Base-by-base conservation (phyloP, 2,329 filamentous ascomycete genomes). In the Alternaria burnsii region DNA sequence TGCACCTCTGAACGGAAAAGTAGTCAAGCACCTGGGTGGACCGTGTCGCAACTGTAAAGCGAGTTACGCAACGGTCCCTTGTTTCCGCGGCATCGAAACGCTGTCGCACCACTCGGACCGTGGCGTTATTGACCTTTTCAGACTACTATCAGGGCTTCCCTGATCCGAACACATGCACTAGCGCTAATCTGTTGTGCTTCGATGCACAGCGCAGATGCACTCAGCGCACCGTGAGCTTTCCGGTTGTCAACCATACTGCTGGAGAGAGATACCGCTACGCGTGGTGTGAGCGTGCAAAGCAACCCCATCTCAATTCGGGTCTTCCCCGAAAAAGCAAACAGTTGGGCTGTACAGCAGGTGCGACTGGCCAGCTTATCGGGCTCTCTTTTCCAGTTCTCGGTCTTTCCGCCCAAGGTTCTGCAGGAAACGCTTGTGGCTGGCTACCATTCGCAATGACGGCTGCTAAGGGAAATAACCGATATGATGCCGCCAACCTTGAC, bases 101-200 rank as follows among this genome's bases (percentile, higher is more conserved):
- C 52, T 58, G 70, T 74, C 62, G 64, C 66, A 74, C 71, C 52
- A 65, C 58, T 60, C 63, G 58, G 61, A 51, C 44, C 61, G 68
- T 74, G 72, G 74, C 70, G 73, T 71, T 73, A 73, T 74, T 72
- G 65, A 64, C 55, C 61, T 66, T 60, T 63, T 55, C 48, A 62
- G 50, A 56, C 57, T 62, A 47, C 44, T 51, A 52, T 42, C 41
- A 62, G 61, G 65, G 54, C 58, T 55, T 52, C 65, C 62, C 60
- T 59, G 53, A 56, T 38, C 56, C 51, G 62, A 65, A 52, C 54
- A 55, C 56, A 52, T 40, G 56, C 50, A 20, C 38, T 54, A 55
- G 44, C 26, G 54, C 54, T 11, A 18, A 40, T 30, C 55, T 40
- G 51, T 32, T 40, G 55, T 61, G 59, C 59, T 51, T 53, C 32